Evolutionary conservation across 257 asterid genomes (phyloP).

Genomic region (Fraxinus excelsior): DNA sequence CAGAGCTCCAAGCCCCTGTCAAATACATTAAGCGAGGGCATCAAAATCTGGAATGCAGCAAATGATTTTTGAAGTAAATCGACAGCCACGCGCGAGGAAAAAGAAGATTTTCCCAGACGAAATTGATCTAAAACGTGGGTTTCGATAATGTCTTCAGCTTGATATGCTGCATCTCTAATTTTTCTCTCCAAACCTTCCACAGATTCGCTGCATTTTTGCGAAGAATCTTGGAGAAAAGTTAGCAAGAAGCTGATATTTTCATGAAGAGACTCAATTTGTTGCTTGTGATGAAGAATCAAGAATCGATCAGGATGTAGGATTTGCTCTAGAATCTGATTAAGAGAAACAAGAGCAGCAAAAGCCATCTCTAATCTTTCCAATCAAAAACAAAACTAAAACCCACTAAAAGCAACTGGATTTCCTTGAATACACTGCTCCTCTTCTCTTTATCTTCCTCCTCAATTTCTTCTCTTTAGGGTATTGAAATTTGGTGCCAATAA

Average conservation of each 20-base stretch:
- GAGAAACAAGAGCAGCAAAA: conserved; percentile 16
- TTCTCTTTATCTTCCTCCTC: too few species aligned
- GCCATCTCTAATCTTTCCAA: conserved; percentile 1
- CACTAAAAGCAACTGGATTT: too few species aligned
- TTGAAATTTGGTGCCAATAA: too few species aligned
- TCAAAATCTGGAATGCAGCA: neutral
- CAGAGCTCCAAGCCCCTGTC: neutral
- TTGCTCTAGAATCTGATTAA: neutral
- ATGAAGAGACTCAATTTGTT: neutral
- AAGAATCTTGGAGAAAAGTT: neutral
- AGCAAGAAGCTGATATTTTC: conserved; percentile 16
- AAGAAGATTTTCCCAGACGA: neutral
- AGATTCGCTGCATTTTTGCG: conserved; percentile 8
- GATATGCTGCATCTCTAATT: conserved; percentile 20
- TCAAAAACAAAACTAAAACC: neutral
- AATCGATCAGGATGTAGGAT: neutral
- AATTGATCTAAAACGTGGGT: neutral
- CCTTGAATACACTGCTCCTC: too few species aligned
- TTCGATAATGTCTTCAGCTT: conserved; percentile 27
- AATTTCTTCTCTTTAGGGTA: too few species aligned
- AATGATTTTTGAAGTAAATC: neutral
- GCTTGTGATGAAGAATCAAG: conserved; percentile 2
- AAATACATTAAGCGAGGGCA: neutral
- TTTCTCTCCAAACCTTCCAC: neutral
- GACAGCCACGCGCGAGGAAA: neutral